These are phyloP conservation scores for Rubia balearica DNA, from an alignment of 305 asterid genomes.

Conservation along the genomic window DNA sequence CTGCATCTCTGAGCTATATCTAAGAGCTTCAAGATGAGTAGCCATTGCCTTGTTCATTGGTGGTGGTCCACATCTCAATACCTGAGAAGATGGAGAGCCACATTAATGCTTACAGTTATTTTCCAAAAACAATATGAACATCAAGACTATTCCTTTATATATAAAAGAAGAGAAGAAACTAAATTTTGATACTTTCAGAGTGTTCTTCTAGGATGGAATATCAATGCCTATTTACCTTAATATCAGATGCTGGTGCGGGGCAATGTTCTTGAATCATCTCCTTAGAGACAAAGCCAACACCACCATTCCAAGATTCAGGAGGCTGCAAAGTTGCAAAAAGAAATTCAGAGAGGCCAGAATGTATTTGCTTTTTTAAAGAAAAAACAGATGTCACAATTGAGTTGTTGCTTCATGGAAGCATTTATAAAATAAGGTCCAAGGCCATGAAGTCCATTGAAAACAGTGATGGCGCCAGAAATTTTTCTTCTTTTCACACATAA, in stretches of 20 bases:
- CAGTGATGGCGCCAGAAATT: background rate
- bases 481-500: background rate
- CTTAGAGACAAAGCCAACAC: constrained; percentile 82
- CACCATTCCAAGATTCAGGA: constrained; percentile 83
- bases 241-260: constrained; percentile 75
- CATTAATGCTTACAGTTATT: background rate
- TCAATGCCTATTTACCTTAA: constrained; percentile 39
- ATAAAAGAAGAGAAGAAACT: background rate
- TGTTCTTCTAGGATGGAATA: background rate
- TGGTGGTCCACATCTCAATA: constrained; percentile 79
- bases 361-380: background rate
- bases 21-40: constrained; percentile 70
- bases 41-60: constrained; percentile 97
- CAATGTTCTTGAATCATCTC: constrained; percentile 82
- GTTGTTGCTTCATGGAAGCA: background rate
- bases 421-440: background rate
- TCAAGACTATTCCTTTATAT: background rate
- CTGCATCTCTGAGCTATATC: constrained; percentile 66
- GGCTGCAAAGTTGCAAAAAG: constrained; percentile 37
- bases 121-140: background rate
- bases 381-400: background rate
- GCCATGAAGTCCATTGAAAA: background rate
- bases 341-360: background rate
- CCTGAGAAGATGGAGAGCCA: constrained; percentile 28
- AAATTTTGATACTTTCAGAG: background rate